Evolutionary conservation across 306 rosid genomes (phyloP).

Genomic region (Astragalus membranaceus): DNA sequence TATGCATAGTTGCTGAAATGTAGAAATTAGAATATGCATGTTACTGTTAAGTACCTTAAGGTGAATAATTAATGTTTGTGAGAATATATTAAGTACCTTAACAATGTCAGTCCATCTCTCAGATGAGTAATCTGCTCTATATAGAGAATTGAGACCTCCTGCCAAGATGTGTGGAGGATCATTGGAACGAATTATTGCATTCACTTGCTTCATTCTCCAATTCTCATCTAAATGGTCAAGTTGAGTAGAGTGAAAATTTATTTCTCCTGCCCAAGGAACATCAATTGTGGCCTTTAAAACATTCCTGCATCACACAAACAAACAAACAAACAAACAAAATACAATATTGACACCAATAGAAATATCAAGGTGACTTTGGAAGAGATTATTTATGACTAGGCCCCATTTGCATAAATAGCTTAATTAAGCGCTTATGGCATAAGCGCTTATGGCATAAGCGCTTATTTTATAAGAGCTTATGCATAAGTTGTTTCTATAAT

Average conservation of each 20-base stretch:
- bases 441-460: too few relatives aligned
- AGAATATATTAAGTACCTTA: slow-evolving; percentile 33
- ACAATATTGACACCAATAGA: neutral
- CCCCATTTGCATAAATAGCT: too few relatives aligned
- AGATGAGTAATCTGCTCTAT: slow-evolving; percentile 59
- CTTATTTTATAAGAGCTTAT: too few relatives aligned
- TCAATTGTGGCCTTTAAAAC: slow-evolving; percentile 73
- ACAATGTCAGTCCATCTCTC: slow-evolving; percentile 74
- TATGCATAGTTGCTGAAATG: too few relatives aligned
- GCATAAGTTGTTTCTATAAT: too few relatives aligned
- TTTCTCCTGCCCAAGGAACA: slow-evolving; percentile 78
- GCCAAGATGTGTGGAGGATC: slow-evolving; percentile 73
- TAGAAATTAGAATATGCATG: too few relatives aligned
- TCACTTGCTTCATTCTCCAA: slow-evolving; percentile 91
- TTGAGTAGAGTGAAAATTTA: slow-evolving; percentile 73
- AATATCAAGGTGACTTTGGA: neutral
- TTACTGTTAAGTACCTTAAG: too few relatives aligned
- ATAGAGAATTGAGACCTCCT: slow-evolving; percentile 75
- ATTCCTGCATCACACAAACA: slow-evolving; percentile 44
- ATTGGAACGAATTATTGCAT: slow-evolving; percentile 52
- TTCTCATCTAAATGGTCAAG: slow-evolving; percentile 85
- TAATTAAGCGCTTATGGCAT: too few relatives aligned
- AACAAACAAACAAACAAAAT: neutral
- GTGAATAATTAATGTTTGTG: neutral
- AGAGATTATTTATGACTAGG: too few relatives aligned